These are phyloP conservation scores for Colletotrichum endophyticum DNA, from an alignment of 2,329 filamentous ascomycete species.

Conservation along the genomic window DNA sequence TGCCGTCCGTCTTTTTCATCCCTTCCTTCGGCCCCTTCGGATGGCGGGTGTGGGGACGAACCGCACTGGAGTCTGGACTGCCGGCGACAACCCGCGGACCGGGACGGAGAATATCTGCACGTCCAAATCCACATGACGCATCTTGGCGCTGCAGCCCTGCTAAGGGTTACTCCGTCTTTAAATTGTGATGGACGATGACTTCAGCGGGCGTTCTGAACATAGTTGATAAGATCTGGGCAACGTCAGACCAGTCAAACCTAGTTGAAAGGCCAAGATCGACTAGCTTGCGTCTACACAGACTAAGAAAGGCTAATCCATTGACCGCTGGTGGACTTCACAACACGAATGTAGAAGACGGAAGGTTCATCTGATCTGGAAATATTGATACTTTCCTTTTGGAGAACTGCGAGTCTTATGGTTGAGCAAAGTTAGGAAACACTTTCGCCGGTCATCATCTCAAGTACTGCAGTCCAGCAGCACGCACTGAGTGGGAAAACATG, in stretches of 20 bases:
- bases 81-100: neutral
- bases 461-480: neutral
- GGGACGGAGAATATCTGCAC: neutral
- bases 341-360: neutral
- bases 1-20: neutral
- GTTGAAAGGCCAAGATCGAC: neutral
- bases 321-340: neutral
- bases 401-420: neutral
- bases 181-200: neutral
- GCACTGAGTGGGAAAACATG: neutral
- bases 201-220: neutral
- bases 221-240: neutral
- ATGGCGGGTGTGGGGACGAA: neutral
- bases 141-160: neutral
- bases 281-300: neutral
- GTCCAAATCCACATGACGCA: neutral
- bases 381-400: neutral
- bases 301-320: neutral
- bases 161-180: neutral
- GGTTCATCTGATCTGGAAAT: neutral
- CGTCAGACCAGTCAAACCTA: neutral
- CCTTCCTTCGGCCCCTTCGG: neutral
- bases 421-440: neutral
- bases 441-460: neutral
- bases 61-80: neutral